phyloP scores from a whole-genome alignment of 768 basidiomycete genomes.

The Cubamyces sp. region DNA sequence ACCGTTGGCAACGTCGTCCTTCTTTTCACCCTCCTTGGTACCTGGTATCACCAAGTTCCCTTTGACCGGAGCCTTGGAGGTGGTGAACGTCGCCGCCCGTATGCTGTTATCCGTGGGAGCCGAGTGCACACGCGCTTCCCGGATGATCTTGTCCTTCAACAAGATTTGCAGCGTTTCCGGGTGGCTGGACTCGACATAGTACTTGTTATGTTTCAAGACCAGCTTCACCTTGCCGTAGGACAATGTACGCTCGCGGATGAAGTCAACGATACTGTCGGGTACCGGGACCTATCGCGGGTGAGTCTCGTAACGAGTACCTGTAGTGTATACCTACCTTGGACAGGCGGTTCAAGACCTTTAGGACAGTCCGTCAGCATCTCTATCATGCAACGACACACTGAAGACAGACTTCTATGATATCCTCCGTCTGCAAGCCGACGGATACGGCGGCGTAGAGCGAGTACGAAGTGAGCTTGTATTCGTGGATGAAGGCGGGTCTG shows the following conservation, averaged over 20 bases:
- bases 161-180: conserved; percentile 90
- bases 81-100: conserved; percentile 76
- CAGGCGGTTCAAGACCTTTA: conserved; percentile 76
- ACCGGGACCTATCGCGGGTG: conserved; percentile 75
- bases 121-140: conserved; percentile 81
- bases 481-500: conserved; percentile 97
- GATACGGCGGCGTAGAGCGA: conserved; percentile 98
- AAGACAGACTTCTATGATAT: conserved; percentile 91
- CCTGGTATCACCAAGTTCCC: conserved; percentile 88
- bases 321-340: conserved; percentile 61
- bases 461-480: conserved; percentile 98
- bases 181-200: conserved; percentile 94
- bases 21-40: conserved; percentile 72
- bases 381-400: conserved; percentile 26
- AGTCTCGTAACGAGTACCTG: background rate
- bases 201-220: conserved; percentile 96
- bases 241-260: conserved; percentile 91
- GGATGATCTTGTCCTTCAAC: conserved; percentile 84
- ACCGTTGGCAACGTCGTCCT: conserved; percentile 53
- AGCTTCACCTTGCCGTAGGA: conserved; percentile 99
- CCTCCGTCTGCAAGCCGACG: conserved; percentile 95
- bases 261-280: conserved; percentile 80
- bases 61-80: conserved; percentile 79
- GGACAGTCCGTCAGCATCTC: conserved; percentile 30
- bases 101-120: conserved; percentile 72